phyloP scores from a whole-genome alignment of 2,329 filamentous ascomycete species.

The Exophiala viscosa region DNA sequence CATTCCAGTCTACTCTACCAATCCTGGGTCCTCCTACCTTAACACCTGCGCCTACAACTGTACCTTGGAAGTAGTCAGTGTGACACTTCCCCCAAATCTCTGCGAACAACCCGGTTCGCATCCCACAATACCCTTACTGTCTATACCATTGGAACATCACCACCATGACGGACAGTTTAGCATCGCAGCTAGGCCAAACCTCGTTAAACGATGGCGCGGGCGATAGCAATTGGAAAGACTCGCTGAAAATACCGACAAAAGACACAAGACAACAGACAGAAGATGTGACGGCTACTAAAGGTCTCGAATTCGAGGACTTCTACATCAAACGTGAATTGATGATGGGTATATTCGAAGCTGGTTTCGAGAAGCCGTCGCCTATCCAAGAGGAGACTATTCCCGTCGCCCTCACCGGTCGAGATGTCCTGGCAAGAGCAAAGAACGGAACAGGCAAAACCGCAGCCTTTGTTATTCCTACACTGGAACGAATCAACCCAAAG shows the following conservation, averaged over 20 bases:
- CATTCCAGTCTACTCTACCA: too few species aligned
- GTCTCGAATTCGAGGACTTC: constrained; percentile 96
- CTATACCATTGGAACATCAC: not conserved
- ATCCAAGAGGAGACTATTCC: constrained; percentile 99
- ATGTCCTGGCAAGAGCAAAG: constrained; percentile 94
- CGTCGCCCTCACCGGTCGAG: constrained; percentile 88
- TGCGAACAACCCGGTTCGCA: not conserved
- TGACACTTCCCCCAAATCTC: not conserved
- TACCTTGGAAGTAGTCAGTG: not conserved
- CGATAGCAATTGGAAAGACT: constrained; percentile 41
- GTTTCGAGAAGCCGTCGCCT: constrained; percentile 96
- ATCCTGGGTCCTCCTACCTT: too few species aligned
- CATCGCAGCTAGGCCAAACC: constrained; percentile 44
- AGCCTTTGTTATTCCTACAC: constrained; percentile 91
- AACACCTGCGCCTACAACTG: too few species aligned
- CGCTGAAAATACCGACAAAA: constrained; percentile 46
- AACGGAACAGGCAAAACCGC: constrained; percentile 98
- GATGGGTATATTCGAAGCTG: constrained; percentile 99
- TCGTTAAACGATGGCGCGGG: constrained; percentile 41
- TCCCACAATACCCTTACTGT: not conserved
- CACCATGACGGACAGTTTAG: constrained; percentile 32
- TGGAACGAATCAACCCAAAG: constrained; percentile 96
- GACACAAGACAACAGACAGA: constrained; percentile 50
- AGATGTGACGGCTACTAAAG: constrained; percentile 97
- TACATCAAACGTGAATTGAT: constrained; percentile 89